Percentiles rank a stretch among this genome's conserved stretches.
These are phyloP conservation scores for Simplicillium aogashimaense DNA, from an alignment of 2,329 filamentous ascomycete species.

Conservation along the genomic window DNA sequence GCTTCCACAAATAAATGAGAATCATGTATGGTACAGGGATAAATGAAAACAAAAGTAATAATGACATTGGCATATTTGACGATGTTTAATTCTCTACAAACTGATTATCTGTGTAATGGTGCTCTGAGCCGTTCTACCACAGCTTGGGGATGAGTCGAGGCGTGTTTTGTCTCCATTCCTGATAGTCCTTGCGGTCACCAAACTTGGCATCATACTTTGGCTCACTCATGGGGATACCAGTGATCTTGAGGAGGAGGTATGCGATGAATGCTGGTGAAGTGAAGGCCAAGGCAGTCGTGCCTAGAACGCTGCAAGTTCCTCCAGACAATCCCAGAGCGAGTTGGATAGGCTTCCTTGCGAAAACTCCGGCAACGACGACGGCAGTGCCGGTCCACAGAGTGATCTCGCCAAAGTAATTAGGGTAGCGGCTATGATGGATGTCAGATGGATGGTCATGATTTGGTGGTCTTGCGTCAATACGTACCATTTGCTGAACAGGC, in stretches of 20 bases:
- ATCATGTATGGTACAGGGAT: not conserved
- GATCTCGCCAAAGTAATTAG: conserved; percentile 65
- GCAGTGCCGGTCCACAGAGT: conserved; percentile 62
- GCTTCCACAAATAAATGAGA: conserved; percentile 43
- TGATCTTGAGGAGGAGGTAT: conserved; percentile 53
- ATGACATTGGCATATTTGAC: too few species aligned
- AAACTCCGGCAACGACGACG: conserved; percentile 43
- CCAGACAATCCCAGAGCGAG: conserved; percentile 45
- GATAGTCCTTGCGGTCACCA: conserved; percentile 54
- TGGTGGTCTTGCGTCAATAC: conserved; percentile 5
- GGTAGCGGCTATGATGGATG: conserved; percentile 36
- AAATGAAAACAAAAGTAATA: not conserved
- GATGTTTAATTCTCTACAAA: not conserved
- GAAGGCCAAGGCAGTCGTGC: conserved; percentile 32
- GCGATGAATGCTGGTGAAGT: conserved; percentile 55
- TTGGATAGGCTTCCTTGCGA: conserved; percentile 44
- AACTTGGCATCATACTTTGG: conserved; percentile 58
- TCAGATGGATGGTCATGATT: too few species aligned
- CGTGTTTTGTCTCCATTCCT: conserved; percentile 57
- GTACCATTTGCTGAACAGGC: conserved; percentile 48
- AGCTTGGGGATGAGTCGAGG: conserved; percentile 56
- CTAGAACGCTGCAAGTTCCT: conserved; percentile 16
- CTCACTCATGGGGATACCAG: conserved; percentile 57
- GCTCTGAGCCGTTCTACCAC: conserved; percentile 17
- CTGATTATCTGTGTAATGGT: not conserved